Percentiles rank a stretch among this genome's conserved stretches.
Conservation (phyloP, 352 stramenopile species). For the Elongisporangium undulatum region DNA sequence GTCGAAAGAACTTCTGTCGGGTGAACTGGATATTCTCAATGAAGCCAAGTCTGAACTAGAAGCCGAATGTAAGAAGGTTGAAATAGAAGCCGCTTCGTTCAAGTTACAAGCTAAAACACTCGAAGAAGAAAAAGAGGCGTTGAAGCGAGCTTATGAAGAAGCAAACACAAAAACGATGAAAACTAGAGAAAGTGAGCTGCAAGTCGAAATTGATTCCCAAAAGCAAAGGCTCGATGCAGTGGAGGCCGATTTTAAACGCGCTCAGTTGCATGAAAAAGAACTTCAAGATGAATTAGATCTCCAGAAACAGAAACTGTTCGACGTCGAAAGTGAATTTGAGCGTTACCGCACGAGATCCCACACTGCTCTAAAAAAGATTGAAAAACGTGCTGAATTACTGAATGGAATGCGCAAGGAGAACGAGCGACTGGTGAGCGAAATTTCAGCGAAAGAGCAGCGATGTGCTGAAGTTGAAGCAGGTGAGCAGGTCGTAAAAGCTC, state of each 20-base stretch:
- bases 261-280: constrained; percentile 1
- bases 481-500: constrained; percentile 7
- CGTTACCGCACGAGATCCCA: constrained; percentile 62
- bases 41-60: neutral
- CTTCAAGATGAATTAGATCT: constrained; percentile 19
- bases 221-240: constrained; percentile 13
- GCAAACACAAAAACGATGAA: constrained; percentile 1
- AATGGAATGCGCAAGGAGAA: constrained; percentile 82
- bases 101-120: constrained; percentile 3
- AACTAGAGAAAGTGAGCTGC: constrained; percentile 9
- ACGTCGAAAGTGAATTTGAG: constrained; percentile 52
- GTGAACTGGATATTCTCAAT: neutral
- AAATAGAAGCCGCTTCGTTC: neutral
- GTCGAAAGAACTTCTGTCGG: neutral
- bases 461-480: constrained; percentile 11
- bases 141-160: constrained; percentile 3
- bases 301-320: constrained; percentile 28
- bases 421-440: constrained; percentile 26
- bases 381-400: constrained; percentile 72
- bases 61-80: neutral
- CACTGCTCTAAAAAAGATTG: constrained; percentile 74
- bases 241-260: neutral
- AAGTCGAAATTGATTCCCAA: constrained; percentile 13
- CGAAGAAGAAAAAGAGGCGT: constrained; percentile 13
- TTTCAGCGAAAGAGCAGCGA: constrained; percentile 15